A percentile compares a stretch with the other conserved stretches of the same genome.
phyloP scores from a whole-genome alignment of 1,139 yeast species.

The Geotrichum siamense region DNA sequence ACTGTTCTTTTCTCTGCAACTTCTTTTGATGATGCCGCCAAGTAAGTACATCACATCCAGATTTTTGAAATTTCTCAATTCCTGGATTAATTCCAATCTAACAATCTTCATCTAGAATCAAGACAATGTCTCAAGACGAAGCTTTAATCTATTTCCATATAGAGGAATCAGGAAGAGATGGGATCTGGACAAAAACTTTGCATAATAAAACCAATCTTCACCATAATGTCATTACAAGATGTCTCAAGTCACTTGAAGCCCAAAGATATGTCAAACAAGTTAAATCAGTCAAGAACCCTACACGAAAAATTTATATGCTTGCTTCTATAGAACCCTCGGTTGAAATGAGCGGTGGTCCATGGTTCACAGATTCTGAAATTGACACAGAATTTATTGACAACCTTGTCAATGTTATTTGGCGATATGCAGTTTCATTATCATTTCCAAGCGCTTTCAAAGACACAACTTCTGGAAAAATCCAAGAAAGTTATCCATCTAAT shows the following conservation, averaged over 20 bases:
- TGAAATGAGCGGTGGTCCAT: slow-evolving; percentile 97
- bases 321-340: slow-evolving; percentile 88
- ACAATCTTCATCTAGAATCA: slow-evolving; percentile 32
- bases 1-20: slow-evolving; percentile 67
- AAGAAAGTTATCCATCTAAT: slow-evolving; percentile 45
- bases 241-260: slow-evolving; percentile 73
- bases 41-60: slow-evolving; percentile 15
- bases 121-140: slow-evolving; percentile 79
- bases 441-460: slow-evolving; percentile 43
- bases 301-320: slow-evolving; percentile 92
- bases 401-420: slow-evolving; percentile 77
- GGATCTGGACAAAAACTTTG: slow-evolving; percentile 88
- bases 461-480: slow-evolving; percentile 21
- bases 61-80: slow-evolving; percentile 25
- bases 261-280: slow-evolving; percentile 85
- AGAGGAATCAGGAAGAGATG: slow-evolving; percentile 90
- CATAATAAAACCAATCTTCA: slow-evolving; percentile 88
- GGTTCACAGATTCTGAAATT: slow-evolving; percentile 95
- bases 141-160: slow-evolving; percentile 86
- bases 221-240: slow-evolving; percentile 82
- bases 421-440: slow-evolving; percentile 67
- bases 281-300: slow-evolving; percentile 91
- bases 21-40: slow-evolving; percentile 31
- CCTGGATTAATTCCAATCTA: slow-evolving; percentile 3
- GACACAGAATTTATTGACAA: slow-evolving; percentile 91